Evolutionary conservation across 257 asterid genomes (phyloP), one percentile per base, ranked within the genome.

Genomic region (Verbena officinalis): DNA sequence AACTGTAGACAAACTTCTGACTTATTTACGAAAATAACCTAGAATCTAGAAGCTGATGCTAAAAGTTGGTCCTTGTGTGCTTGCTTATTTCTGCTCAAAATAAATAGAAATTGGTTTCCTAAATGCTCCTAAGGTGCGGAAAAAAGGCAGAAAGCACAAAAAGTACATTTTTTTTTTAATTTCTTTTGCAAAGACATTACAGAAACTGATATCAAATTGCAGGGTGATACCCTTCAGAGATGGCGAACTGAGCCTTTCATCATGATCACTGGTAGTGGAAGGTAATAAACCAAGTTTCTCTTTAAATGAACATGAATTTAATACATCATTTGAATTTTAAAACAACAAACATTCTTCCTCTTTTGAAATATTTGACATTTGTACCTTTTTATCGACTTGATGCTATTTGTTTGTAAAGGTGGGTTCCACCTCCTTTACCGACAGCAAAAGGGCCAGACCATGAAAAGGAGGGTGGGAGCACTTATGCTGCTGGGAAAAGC

Each of bases 211-310:
- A 49, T 52, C 59, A 50, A 57, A 46, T 46, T 71, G 62, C 75
- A 89, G 96, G 96, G 96, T 44, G 96, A 89, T 83, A 86, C 95
- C 38, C 85, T 86, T 62, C 89, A 78, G 76, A 71, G 95, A 51
- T 89, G 96, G 96, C 79, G 95, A 55, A 89, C 93, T 27, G 96
- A 86, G 73, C 96, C 96, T 74, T 89, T 89, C 83, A 89, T 89
- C 74, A 89, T 89, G 96, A 86, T 89, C 42, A 81, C 96, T 68
- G 95, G 95, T 65, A 89, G 96, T 79, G 95, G 96, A 64, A 89
- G 96, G 96, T 86, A n/a, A n/a, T n/a, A 75, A 54, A 64, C 19
- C 38, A 34, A 46, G 60, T 42, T 68, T 53, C 64, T 71, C 50
- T 40, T 48, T 19, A 8, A 16, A 22, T 54, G 46, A 19, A 17